Conservation (phyloP, 331 rosid genomes). For the Arachis monticola region DNA sequence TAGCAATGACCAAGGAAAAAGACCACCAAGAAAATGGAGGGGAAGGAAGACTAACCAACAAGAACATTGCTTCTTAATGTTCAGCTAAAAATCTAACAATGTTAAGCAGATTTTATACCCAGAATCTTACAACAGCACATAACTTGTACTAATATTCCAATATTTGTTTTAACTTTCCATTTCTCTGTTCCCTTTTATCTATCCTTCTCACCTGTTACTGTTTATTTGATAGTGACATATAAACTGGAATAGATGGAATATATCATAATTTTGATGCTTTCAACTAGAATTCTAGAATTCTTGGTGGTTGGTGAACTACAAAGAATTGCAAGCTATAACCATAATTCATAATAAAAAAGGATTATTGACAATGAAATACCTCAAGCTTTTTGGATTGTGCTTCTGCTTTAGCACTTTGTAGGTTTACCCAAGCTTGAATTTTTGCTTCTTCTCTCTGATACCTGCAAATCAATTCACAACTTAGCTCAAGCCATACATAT, state of each 20-base stretch:
- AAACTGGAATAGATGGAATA: too few species aligned
- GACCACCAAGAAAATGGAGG: constrained; percentile 10
- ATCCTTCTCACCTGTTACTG: too few species aligned
- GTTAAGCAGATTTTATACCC: neutral
- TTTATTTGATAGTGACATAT: too few species aligned
- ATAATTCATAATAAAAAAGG: constrained; percentile 8
- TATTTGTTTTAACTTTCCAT: neutral
- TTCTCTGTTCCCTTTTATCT: too few species aligned
- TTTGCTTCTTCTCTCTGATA: constrained; percentile 95
- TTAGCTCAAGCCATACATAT: constrained; percentile 3
- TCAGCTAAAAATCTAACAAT: neutral
- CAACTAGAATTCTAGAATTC: neutral
- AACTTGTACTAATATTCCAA: constrained; percentile 3
- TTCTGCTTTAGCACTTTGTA: constrained; percentile 96
- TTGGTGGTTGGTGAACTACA: neutral
- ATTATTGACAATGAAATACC: constrained; percentile 52
- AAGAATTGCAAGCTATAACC: constrained; percentile 11
- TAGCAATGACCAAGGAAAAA: neutral
- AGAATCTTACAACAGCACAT: constrained; percentile 8
- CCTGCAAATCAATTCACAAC: constrained; percentile 49
- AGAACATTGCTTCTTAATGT: neutral
- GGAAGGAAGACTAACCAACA: neutral
- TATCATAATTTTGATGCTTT: constrained; percentile 16
- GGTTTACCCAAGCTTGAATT: constrained; percentile 92
- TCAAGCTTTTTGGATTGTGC: constrained; percentile 93